Base-by-base conservation (phyloP, 1,139 yeast genomes). In the Lizanozyma gosingica region DNA sequence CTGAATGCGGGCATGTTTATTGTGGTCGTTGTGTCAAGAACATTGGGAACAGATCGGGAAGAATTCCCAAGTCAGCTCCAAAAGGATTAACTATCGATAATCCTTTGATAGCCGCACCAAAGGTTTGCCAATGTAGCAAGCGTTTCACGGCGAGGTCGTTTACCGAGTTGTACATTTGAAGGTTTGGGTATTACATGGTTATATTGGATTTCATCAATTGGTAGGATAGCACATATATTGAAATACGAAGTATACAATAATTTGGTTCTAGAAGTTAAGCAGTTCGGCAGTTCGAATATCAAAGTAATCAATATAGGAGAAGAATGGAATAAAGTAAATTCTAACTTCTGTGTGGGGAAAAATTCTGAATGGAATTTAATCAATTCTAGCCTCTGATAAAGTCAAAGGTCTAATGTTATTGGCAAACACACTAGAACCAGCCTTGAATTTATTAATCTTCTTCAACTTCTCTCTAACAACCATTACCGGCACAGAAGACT, bases 401-500 rank as follows among this genome's bases (percentile, higher is more conserved):
- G 76, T 70, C 53, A 70, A 66, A 27, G 75, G 74, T 53, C 67
- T 70, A 47, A 70, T 69, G 47, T 70, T 70, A 50, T 70, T 70
- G 29, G 74, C 63, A 50, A 70, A 70, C 18, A 70, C 67, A n/a
- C 70, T 62, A 18, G 71, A 63, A 4, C 76, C 55, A 59, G 56
- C 52, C 64, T 73, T 60, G 59, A 78, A 77, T 53, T 84, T 73
- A 48, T 80, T 76, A 46, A 83, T 71, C 65, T 85, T 81, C 62
- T 83, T 83, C 54, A 86, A 71, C 56, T 84, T 86, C 55, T 83
- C 82, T 46, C 95, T 73, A 15, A 92, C 94, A 38, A 90, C 95
- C 83, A 90, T 80, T 18, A 88, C 94, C 0, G 97, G 97, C 14
- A 86, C 90, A 17, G 85, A 71, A 54, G 86, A 76, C 54, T 81